Percentiles rank a stretch among this genome's conserved stretches.
Conservation (phyloP, 1,284 basidiomycete species). For the Rhodotorula sp. region DNA sequence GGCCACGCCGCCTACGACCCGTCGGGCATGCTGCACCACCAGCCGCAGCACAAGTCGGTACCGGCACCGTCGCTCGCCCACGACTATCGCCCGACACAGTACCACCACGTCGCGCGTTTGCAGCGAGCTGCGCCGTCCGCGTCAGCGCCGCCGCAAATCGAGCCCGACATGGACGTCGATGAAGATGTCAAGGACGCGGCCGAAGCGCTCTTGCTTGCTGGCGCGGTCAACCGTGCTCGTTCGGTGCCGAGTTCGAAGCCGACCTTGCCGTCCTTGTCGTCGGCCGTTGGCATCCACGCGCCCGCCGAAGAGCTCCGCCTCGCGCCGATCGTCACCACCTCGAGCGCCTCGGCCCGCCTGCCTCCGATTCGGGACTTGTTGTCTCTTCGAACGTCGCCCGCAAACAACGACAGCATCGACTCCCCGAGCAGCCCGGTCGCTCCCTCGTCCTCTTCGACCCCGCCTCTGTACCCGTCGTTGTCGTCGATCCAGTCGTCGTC, state of each 20-base stretch:
- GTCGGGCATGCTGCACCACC: conserved; percentile 12
- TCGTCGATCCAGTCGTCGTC: conserved; percentile 10
- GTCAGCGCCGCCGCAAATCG: not conserved
- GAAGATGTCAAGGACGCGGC: conserved; percentile 29
- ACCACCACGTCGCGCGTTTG: conserved; percentile 31
- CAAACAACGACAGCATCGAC: not conserved
- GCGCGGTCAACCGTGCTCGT: not conserved
- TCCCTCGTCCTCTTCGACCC: conserved; percentile 2
- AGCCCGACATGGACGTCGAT: conserved; percentile 31
- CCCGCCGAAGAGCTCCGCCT: not conserved
- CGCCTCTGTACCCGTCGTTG: conserved; percentile 27
- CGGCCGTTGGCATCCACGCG: not conserved
- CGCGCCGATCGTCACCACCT: not conserved
- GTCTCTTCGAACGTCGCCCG: not conserved
- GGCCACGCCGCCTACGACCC: not conserved
- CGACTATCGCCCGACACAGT: conserved; percentile 32
- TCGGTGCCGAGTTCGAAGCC: not conserved
- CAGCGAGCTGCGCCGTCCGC: conserved; percentile 28
- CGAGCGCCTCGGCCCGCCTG: conserved; percentile 3
- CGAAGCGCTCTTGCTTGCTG: conserved; percentile 23
- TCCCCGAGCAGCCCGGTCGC: conserved; percentile 7
- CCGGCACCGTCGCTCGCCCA: conserved; percentile 33
- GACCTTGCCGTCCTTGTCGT: conserved; percentile 13
- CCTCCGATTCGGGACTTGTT: conserved; percentile 16
- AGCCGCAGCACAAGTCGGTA: conserved; percentile 25